Evolutionary conservation across 257 asterid species (phyloP), one percentile per base, ranked within the genome.

Genomic region (Capsicum chinense): DNA sequence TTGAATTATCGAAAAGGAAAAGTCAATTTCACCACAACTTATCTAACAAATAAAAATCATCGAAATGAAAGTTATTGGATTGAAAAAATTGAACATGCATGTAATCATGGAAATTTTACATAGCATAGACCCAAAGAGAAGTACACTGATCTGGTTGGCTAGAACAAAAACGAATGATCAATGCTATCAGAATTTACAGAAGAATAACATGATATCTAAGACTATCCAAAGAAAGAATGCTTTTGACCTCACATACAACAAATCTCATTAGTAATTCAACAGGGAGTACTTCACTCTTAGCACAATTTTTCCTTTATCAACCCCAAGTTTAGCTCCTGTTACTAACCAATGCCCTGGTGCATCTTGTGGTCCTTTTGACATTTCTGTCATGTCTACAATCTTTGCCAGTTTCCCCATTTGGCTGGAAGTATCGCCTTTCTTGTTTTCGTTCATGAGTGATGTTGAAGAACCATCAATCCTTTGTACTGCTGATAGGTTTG

Each of bases 321-420:
- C 97, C n/a, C 99, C 99, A 83, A 97, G 98, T 91, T 97, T 97
- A n/a, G 99, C 99, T 69, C 99, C 99, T 0, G 99, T 97, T 10
- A 97, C 98, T 85, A 97, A 48, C 99, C 99, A 97, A 81, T 97
- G 99, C 3, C 99, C 99, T 0, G 99, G 99, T 84, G 92, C 89
- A 86, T 97, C 99, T 63, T 95, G 98, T 5, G 99, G 99, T 58
- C 99, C 99, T 84, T 93, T 97, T n/a, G 91, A 92, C 99, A 97
- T 93, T 85, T 97, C 99, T 11, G 98, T 92, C 91, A 90, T 89
- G 83, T 97, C 99, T 80, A 97, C 99, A 13, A 97, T 92, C 84
- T 93, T 97, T 1, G 90, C 95, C 86, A 97, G 87, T 86, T 97
- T 96, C 13, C 98, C 94, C 21, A 52, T n/a, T 54, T 88, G 93